Percentiles rank a stretch among this genome's conserved stretches.
Evolutionary conservation across 768 basidiomycete species (phyloP).

Genomic region (Mycena kentingensis): DNA sequence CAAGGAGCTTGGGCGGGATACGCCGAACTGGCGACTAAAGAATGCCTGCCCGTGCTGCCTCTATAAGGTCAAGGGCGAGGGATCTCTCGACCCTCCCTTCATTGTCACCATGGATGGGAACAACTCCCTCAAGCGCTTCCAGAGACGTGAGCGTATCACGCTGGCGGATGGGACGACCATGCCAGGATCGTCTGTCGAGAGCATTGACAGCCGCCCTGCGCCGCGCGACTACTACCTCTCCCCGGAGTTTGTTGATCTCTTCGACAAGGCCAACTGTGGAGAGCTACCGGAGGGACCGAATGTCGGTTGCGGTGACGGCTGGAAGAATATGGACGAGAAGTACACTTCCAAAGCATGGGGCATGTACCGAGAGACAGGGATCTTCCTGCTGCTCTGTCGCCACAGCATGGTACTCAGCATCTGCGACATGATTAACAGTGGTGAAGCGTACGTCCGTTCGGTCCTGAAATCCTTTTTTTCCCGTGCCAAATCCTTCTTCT

Average conservation of each 20-base stretch:
- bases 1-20: slow-evolving; percentile 27
- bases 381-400: slow-evolving; percentile 38
- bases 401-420: slow-evolving; percentile 35
- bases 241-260: neutral
- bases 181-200: slow-evolving; percentile 26
- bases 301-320: slow-evolving; percentile 29
- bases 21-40: slow-evolving; percentile 33
- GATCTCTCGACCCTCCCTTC: slow-evolving; percentile 23
- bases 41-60: slow-evolving; percentile 40
- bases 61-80: slow-evolving; percentile 37
- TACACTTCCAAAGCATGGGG: slow-evolving; percentile 32
- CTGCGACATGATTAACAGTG: slow-evolving; percentile 36
- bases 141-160: slow-evolving; percentile 9
- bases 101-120: slow-evolving; percentile 37
- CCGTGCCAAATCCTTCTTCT: no score
- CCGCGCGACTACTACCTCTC: slow-evolving; percentile 3
- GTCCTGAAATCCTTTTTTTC: no score
- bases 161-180: slow-evolving; percentile 26
- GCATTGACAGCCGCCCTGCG: slow-evolving; percentile 25
- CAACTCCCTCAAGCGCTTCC: slow-evolving; percentile 33
- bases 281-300: slow-evolving; percentile 2
- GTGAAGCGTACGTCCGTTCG: slow-evolving; percentile 41
- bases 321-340: slow-evolving; percentile 24
- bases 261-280: slow-evolving; percentile 3
- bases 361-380: slow-evolving; percentile 38